Base-by-base conservation (phyloP, 371 early-diverging fungal genomes). In the Rhizopus microsporus region DNA sequence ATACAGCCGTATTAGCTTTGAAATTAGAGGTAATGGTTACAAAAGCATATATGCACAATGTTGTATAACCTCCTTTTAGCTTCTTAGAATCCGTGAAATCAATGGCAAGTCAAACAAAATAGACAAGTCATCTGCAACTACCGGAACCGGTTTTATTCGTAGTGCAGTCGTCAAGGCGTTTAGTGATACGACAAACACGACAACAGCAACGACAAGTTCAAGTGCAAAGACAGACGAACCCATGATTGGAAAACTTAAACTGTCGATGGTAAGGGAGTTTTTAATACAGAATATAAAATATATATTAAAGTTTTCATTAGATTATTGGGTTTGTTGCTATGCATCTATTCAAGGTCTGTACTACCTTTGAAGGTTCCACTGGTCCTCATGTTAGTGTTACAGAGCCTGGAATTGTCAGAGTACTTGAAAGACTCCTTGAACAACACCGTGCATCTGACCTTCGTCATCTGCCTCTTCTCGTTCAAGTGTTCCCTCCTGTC, bases 1-100 rank as follows among this genome's bases (percentile, higher is more conserved):
- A 89, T 66, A 81, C 91, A 13, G 88, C 95, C 15, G 86, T 94
- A 35, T 74, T 96, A 68, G 88, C 94, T 33, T 79, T 95, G 17
- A 95, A 94, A 69, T 75, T 95, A 30, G 94, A 96, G 72, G 71
- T 92, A 63, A 23, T 23, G 23, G 2, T 23, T 0, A 73, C 79
- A 54, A 39, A 31, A 13, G 17, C 17, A 43, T 43, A n/a, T 12
- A 43, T 43, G 7, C 43, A 33, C 34, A n/a, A n/a, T 43, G 15
- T 12, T 39, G 13, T 10, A 8, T 13, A 39, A 39, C 39, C 13
- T n/a, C 30, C 3, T 29, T 8, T 4, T 46, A 59, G 59, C 35
- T 74, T 12, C 52, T 69, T 32, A 62, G 75, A 42, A 70, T 74
- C 40, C 67, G 72, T 54, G 72, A 72, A 52, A 67, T 74, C 45